Conservation (phyloP, 345 rosid genomes). For the Rubroshorea leprosula region DNA sequence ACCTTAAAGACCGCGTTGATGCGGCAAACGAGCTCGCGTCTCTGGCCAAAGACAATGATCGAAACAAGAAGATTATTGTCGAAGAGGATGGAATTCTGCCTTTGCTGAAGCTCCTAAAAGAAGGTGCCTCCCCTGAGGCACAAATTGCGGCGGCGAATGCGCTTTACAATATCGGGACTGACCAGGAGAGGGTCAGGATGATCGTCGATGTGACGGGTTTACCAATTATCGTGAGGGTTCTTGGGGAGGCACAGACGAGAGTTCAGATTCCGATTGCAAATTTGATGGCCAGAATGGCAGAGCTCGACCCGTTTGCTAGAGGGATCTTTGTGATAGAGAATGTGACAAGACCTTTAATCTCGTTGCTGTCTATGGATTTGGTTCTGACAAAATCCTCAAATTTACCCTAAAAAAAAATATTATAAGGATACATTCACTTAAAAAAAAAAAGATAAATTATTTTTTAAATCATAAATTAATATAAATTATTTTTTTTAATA, state of each 20-base stretch:
- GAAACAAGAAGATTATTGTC: conserved; percentile 55
- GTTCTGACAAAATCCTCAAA: too few species aligned
- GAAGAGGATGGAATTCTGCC: conserved; percentile 54
- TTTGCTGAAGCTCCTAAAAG: conserved; percentile 47
- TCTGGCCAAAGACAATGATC: conserved; percentile 44
- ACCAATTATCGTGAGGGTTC: conserved; percentile 38
- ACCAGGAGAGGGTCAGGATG: conserved; percentile 30
- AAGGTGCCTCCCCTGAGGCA: conserved; percentile 39
- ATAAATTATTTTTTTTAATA: too few species aligned
- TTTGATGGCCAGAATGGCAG: conserved; percentile 49
- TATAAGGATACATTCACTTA: too few species aligned
- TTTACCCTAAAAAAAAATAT: too few species aligned
- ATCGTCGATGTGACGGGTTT: conserved; percentile 35
- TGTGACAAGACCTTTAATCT: conserved; percentile 42
- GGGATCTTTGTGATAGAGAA: conserved; percentile 46
- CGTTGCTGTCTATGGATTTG: conserved; percentile 34
- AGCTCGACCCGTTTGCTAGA: conserved; percentile 32
- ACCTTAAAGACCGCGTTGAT: conserved; percentile 35
- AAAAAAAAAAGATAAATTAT: too few species aligned
- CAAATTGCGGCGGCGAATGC: conserved; percentile 46
- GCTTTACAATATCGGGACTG: conserved; percentile 29
- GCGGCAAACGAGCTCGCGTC: conserved; percentile 52
- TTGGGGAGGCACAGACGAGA: conserved; percentile 38
- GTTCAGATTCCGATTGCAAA: conserved; percentile 49
- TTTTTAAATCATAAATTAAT: too few species aligned